Conservation (phyloP, 2,329 filamentous ascomycete species). For the Zasmidium citrigriseum region DNA sequence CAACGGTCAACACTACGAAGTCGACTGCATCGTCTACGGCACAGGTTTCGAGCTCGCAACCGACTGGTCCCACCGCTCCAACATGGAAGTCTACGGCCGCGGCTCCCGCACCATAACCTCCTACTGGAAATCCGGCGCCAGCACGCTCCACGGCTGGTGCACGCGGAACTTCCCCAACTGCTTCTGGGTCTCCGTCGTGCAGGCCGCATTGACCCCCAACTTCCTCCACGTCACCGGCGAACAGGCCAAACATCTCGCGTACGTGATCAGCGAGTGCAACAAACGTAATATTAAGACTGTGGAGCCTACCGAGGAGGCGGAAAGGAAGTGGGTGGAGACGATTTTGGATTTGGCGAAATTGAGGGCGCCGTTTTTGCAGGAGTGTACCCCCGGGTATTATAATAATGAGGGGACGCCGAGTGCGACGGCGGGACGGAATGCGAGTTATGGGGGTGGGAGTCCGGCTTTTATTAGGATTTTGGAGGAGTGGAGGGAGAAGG, state of each 20-base stretch:
- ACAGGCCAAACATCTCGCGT: constrained; percentile 45
- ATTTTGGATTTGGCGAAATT: constrained; percentile 44
- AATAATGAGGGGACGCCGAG: constrained; percentile 46
- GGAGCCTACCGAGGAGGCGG: constrained; percentile 49
- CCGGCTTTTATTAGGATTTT: constrained; percentile 24
- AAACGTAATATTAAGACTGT: constrained; percentile 34
- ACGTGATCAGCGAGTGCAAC: constrained; percentile 43
- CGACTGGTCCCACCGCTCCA: constrained; percentile 31
- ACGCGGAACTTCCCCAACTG: constrained; percentile 57
- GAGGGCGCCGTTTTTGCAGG: constrained; percentile 40
- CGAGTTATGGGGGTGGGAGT: constrained; percentile 21
- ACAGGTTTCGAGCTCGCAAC: constrained; percentile 46
- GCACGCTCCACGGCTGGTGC: constrained; percentile 56
- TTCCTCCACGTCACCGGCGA: constrained; percentile 41
- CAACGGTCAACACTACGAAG: constrained; percentile 48
- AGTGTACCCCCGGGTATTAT: constrained; percentile 58
- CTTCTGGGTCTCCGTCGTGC: constrained; percentile 48
- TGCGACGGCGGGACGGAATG: constrained; percentile 16
- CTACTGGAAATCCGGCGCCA: constrained; percentile 45
- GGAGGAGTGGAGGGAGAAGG: constrained; percentile 20
- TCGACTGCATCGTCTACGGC: constrained; percentile 50
- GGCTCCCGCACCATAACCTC: constrained; percentile 47
- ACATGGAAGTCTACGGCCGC: constrained; percentile 41
- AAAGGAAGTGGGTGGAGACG: constrained; percentile 49
- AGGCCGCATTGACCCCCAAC: constrained; percentile 45